phyloP scores from a whole-genome alignment of 2,329 filamentous ascomycete genomes.

The Sporothrix pseudoabietina region DNA sequence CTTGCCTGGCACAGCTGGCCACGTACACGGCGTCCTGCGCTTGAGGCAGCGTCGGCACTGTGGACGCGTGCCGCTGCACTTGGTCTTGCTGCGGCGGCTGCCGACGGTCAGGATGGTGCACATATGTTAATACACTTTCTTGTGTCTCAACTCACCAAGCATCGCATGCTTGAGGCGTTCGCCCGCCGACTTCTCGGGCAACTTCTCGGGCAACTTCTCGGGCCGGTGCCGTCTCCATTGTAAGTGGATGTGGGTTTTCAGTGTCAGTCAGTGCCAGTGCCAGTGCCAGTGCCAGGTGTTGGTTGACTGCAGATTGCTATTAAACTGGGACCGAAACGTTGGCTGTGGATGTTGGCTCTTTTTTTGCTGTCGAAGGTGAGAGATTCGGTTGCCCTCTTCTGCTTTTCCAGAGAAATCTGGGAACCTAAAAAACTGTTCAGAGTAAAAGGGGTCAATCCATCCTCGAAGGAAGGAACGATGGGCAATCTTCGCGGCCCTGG shows the following conservation, averaged over 20 bases:
- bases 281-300: neutral
- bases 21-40: neutral
- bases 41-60: slow-evolving; percentile 9
- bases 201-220: slow-evolving; percentile 8
- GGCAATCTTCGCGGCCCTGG: neutral
- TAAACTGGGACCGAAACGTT: neutral
- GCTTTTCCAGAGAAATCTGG: neutral
- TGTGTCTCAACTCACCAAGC: neutral
- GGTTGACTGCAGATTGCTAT: neutral
- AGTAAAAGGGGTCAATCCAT: neutral
- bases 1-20: neutral
- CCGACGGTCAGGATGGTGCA: neutral
- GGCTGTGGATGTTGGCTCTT: neutral
- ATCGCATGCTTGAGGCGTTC: slow-evolving; percentile 17
- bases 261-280: neutral
- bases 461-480: neutral
- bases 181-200: neutral
- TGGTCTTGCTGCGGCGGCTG: slow-evolving; percentile 25
- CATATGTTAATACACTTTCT: too few relatives aligned
- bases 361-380: neutral
- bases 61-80: slow-evolving; percentile 11
- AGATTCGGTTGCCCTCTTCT: neutral
- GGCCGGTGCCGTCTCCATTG: neutral
- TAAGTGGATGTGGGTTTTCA: neutral
- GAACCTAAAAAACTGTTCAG: neutral